These are phyloP conservation scores for Ottelia alismoides DNA, from an alignment of 106 monocot species.

Conservation along the genomic window DNA sequence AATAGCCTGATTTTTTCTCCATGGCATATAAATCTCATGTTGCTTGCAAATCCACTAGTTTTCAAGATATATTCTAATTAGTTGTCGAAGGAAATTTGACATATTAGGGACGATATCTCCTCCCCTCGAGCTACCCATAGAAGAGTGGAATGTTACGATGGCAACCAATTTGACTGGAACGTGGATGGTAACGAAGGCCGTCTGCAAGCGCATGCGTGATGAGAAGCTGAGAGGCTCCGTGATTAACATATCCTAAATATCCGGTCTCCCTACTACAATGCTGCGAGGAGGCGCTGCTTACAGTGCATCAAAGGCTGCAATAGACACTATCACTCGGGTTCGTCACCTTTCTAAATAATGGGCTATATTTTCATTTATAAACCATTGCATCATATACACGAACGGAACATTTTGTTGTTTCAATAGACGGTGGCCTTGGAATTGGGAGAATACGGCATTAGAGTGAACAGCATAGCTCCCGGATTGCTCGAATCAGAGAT, in stretches of 20 bases:
- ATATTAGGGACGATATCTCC: too few species aligned
- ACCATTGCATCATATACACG: background rate
- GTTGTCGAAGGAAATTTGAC: too few species aligned
- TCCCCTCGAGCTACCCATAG: background rate
- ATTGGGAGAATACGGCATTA: conserved; percentile 38
- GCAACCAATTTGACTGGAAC: conserved; percentile 10
- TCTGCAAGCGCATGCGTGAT: conserved; percentile 5
- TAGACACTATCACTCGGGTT: conserved; percentile 8
- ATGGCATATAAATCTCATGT: too few species aligned
- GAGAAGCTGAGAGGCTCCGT: conserved; percentile 6
- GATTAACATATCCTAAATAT: conserved; percentile 7
- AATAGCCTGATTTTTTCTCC: too few species aligned
- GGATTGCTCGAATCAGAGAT: conserved; percentile 84
- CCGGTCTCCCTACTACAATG: conserved; percentile 1
- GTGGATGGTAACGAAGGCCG: conserved; percentile 6
- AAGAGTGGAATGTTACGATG: conserved; percentile 5
- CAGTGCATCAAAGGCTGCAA: conserved; percentile 8
- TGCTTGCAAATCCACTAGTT: too few species aligned
- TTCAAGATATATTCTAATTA: too few species aligned
- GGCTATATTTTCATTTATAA: background rate
- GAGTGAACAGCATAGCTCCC: conserved; percentile 59
- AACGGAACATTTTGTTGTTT: background rate
- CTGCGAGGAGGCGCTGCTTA: conserved; percentile 3
- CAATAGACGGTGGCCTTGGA: conserved; percentile 60
- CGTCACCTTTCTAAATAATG: too few species aligned